Evolutionary conservation across 2,329 filamentous ascomycete genomes (phyloP).

Genomic region (Penicillium polonicum): DNA sequence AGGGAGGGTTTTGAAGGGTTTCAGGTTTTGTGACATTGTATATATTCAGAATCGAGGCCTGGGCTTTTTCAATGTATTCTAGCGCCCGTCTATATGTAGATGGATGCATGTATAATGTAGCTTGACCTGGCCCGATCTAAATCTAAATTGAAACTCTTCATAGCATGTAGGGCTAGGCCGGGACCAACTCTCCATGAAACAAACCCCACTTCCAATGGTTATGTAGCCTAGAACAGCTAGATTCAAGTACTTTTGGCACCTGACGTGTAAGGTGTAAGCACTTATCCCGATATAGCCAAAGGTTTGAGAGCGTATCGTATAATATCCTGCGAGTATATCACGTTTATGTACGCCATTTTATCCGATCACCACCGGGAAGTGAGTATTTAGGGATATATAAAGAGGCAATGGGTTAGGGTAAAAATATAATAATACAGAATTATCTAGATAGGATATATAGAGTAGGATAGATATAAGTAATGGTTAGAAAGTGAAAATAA

Average conservation of each 20-base stretch:
- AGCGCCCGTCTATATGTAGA: not conserved
- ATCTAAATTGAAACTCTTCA: not conserved
- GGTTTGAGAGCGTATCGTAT: not conserved
- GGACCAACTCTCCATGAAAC: not conserved
- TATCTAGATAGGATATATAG: too few species aligned
- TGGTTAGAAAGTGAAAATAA: too few species aligned
- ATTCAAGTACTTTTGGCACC: slow-evolving; percentile 3
- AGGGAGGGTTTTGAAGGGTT: not conserved
- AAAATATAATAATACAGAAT: too few species aligned
- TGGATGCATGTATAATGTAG: not conserved
- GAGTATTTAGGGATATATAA: not conserved
- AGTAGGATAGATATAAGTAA: too few species aligned
- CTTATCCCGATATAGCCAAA: slow-evolving; percentile 4
- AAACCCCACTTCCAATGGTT: not conserved
- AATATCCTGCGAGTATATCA: slow-evolving; percentile 3
- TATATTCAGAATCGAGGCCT: not conserved
- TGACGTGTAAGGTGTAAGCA: slow-evolving; percentile 11
- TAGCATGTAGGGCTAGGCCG: not conserved
- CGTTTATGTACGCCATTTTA: slow-evolving; percentile 4
- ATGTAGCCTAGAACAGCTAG: not conserved
- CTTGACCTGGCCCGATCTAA: not conserved
- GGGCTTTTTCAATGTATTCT: not conserved
- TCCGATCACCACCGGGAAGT: not conserved
- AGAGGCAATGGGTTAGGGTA: not conserved
- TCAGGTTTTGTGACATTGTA: not conserved